Conservation (phyloP, 73 alveolate genomes). For the Paramecium biaurelia region DNA sequence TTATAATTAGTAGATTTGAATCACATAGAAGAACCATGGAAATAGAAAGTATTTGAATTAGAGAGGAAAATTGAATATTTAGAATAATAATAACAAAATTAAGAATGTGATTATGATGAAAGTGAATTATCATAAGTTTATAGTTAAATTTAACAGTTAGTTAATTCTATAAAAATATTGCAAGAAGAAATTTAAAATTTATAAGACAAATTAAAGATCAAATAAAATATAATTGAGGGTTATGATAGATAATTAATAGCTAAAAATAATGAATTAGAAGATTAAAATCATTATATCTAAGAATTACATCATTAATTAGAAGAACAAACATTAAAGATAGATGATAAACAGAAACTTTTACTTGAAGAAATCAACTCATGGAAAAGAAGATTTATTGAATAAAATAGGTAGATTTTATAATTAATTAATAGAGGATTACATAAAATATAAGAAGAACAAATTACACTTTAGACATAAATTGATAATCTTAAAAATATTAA, state of each 20-base stretch:
- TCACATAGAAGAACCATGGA: constrained; percentile 29
- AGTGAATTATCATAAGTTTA: constrained; percentile 11
- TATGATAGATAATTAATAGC: not conserved
- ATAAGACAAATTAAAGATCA: not conserved
- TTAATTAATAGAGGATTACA: not conserved
- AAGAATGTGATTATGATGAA: not conserved
- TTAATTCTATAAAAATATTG: not conserved
- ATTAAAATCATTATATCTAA: not conserved
- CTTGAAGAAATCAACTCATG: not conserved
- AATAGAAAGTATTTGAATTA: not conserved
- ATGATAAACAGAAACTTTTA: not conserved
- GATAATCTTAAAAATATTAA: not conserved
- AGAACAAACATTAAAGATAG: not conserved
- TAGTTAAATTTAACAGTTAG: not conserved
- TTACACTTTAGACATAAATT: not conserved
- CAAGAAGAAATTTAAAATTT: constrained; percentile 12
- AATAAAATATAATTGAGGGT: not conserved
- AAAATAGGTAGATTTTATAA: not conserved
- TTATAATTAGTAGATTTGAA: not conserved
- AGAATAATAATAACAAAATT: not conserved
- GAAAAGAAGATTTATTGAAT: not conserved
- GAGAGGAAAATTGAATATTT: not conserved
- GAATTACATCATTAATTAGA: constrained; percentile 24
- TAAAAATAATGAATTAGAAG: not conserved
- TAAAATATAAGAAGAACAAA: not conserved